Conservation (phyloP, 371 early-diverging fungal species). For the Mortierella sp. region DNA sequence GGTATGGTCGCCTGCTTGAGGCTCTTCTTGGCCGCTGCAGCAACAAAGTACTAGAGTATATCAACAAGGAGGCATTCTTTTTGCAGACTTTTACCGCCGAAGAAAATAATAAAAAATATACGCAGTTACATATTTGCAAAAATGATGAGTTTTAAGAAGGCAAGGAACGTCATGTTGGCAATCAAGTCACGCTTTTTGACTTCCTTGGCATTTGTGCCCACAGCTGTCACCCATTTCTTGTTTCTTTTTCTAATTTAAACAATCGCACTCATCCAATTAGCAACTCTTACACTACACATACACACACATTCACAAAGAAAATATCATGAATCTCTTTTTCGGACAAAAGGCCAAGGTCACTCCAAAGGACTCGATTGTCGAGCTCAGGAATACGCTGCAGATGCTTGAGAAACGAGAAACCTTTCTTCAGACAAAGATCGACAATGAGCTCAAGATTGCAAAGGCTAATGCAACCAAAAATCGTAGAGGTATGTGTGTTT, state of each 20-base stretch:
- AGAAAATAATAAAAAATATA: no score
- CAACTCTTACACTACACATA: background rate
- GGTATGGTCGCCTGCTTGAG: constrained; percentile 35
- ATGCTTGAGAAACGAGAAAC: constrained; percentile 96
- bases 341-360: constrained; percentile 84
- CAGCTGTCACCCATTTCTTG: background rate
- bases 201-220: background rate
- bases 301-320: no score
- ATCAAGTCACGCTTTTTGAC: background rate
- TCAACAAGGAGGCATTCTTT: background rate
- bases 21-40: constrained; percentile 54
- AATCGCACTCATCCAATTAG: background rate
- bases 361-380: constrained; percentile 95
- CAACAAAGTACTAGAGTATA: constrained; percentile 33
- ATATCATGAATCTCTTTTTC: constrained; percentile 86
- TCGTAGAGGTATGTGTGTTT: constrained; percentile 76
- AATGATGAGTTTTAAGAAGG: background rate
- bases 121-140: no score
- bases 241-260: background rate
- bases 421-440: constrained; percentile 88
- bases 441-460: constrained; percentile 90
- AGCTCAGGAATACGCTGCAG: constrained; percentile 89
- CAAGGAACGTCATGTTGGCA: background rate
- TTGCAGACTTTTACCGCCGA: no score
- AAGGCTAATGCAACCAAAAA: constrained; percentile 94